Evolutionary conservation across 2,329 filamentous ascomycete species (phyloP), one percentile per base, ranked within the genome.

Genomic region (Colletotrichum sp.): DNA sequence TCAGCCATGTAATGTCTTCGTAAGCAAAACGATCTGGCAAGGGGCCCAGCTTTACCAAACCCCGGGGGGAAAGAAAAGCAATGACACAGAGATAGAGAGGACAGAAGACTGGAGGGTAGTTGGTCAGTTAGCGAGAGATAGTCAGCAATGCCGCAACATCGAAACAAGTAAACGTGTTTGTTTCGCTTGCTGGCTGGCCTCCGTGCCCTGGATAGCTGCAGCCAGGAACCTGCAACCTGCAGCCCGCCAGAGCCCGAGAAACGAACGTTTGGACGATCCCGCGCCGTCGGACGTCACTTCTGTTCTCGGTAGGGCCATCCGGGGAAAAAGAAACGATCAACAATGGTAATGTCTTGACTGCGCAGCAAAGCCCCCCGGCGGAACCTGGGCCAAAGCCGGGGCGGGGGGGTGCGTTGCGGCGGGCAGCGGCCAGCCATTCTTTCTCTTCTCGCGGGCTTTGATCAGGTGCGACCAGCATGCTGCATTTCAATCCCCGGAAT

Each of bases 221-320:
- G 65, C 13, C 32, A 30, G 65, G n/a, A 34, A 4, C 55, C 36
- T 39, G 69, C 55, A 67, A 62, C 39, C 52, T 39, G 61, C 62
- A 62, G 67, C 67, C 49, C 34, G 44, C 32, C 59, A 65, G 49
- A 25, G 39, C 62, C 62, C 62, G 59, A 65, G 69, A 61, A 49
- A 69, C 57, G 55, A 39, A 72, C 39, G 52, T 66, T 49, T 61
- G 57, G 64, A 57, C 70, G 73, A 73, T 76, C 69, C 70, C 73
- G 19, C 73, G 64, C 49, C 73, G 57, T 69, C 73, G 73, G 73
- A 69, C 69, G 57, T 76, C 73, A 69, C 64, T 76, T 76, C 73
- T 76, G 63, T 76, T 76, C 73, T 76, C 73, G 73, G 73, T 69
- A 76, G 73, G 73, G 55, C 70, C 64, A 73, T 69, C 73, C 73